Evolutionary conservation across 2,329 filamentous ascomycete species (phyloP).

Genomic region (Zymoseptoria crescenta): DNA sequence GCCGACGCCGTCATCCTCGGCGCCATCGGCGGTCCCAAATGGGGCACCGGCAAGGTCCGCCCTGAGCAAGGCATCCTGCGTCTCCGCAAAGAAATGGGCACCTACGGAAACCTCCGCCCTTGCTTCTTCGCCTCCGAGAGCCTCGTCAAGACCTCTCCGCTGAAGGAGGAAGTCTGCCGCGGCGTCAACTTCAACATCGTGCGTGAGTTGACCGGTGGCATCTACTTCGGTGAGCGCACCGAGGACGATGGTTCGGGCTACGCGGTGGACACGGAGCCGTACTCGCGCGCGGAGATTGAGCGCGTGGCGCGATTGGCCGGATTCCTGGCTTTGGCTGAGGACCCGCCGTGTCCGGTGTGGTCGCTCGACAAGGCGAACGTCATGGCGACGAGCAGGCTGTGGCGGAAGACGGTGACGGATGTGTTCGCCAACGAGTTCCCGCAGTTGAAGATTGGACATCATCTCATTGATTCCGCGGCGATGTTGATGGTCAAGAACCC

Average conservation of each 20-base stretch:
- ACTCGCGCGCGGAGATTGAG: constrained; percentile 78
- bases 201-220: constrained; percentile 82
- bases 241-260: constrained; percentile 68
- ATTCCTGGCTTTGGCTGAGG: constrained; percentile 67
- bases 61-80: constrained; percentile 87
- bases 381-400: constrained; percentile 78
- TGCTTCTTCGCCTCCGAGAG: constrained; percentile 90
- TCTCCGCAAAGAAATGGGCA: constrained; percentile 86
- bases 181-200: constrained; percentile 90
- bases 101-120: constrained; percentile 90
- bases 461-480: constrained; percentile 91
- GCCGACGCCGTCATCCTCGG: constrained; percentile 88
- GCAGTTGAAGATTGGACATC: constrained; percentile 72
- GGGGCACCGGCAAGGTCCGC: constrained; percentile 79
- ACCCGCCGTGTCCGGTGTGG: constrained; percentile 72
- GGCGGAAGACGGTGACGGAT: constrained; percentile 80
- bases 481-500: constrained; percentile 98
- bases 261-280: constrained; percentile 80
- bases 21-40: constrained; percentile 94
- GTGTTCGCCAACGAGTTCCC: constrained; percentile 85
- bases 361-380: constrained; percentile 96
- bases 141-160: constrained; percentile 74
- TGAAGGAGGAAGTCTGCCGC: constrained; percentile 76
- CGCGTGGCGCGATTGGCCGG: constrained; percentile 76
- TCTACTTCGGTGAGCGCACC: constrained; percentile 88